These are phyloP conservation scores for Hapsidospora chrysogenum DNA, from an alignment of 495 filamentous ascomycete species.

Conservation along the genomic window DNA sequence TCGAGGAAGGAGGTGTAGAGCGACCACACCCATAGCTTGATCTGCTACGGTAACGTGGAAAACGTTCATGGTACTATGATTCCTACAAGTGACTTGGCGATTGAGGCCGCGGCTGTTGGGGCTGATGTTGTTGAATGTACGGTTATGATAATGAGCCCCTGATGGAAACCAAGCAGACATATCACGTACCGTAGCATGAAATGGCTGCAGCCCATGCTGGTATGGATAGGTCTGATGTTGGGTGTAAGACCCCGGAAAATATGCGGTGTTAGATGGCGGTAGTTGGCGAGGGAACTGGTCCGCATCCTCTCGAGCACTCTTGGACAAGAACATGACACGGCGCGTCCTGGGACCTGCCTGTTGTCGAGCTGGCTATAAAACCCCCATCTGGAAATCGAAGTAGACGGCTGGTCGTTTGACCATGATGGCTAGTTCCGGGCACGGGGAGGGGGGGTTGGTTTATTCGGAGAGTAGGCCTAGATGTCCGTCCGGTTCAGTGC, in stretches of 20 bases:
- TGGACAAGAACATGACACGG: constrained; percentile 25
- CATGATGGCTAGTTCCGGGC: constrained; percentile 21
- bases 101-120: neutral
- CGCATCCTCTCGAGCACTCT: constrained; percentile 18
- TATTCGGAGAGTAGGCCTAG: no score
- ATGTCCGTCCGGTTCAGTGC: no score
- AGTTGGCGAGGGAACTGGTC: constrained; percentile 24
- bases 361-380: constrained; percentile 23
- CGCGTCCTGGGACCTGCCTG: constrained; percentile 18
- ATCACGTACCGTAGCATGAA: no score
- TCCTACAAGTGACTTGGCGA: neutral
- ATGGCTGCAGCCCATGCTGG: no score
- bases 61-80: neutral
- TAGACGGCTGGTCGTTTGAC: constrained; percentile 22
- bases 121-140: neutral
- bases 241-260: constrained; percentile 19
- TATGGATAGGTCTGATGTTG: constrained; percentile 7
- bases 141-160: neutral
- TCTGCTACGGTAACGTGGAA: constrained; percentile 1
- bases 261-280: constrained; percentile 22
- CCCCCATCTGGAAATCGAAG: constrained; percentile 25
- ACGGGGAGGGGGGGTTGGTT: no score
- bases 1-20: constrained; percentile 26
- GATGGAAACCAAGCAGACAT: no score
- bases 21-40: constrained; percentile 20